Evolutionary conservation across 2,329 filamentous ascomycete genomes (phyloP).

Genomic region (Epichloe festucae): DNA sequence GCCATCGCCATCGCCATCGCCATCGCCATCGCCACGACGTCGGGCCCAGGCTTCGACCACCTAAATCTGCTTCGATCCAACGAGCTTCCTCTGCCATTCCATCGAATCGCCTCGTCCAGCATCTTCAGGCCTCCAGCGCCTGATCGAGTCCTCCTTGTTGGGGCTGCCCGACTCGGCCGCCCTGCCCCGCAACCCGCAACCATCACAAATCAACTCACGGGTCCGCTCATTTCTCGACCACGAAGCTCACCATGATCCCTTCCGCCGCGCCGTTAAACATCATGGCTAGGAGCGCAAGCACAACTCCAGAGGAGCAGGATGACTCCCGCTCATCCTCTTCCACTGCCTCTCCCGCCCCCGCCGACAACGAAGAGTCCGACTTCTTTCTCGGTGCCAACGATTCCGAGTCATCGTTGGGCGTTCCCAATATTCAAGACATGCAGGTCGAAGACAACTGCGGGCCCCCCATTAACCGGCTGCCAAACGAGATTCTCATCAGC

Average conservation of each 20-base stretch:
- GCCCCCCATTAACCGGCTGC: slow-evolving; percentile 74
- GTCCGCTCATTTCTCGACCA: background rate
- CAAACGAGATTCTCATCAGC: slow-evolving; percentile 87
- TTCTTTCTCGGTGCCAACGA: slow-evolving; percentile 85
- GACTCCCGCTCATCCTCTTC: slow-evolving; percentile 52
- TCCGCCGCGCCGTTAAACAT: slow-evolving; percentile 7
- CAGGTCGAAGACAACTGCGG: slow-evolving; percentile 54
- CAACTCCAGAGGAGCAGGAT: slow-evolving; percentile 25
- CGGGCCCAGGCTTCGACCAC: background rate
- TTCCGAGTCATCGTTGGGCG: slow-evolving; percentile 80
- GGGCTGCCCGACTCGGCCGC: slow-evolving; percentile 3
- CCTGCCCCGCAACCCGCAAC: background rate
- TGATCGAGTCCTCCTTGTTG: background rate
- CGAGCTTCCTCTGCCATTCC: background rate
- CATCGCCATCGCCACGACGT: background rate
- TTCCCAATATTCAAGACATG: slow-evolving; percentile 65
- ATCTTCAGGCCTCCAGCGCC: background rate
- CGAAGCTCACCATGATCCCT: slow-evolving; percentile 7
- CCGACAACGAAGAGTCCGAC: slow-evolving; percentile 84
- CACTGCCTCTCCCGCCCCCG: slow-evolving; percentile 60
- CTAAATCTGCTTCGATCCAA: background rate
- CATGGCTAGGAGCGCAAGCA: slow-evolving; percentile 11
- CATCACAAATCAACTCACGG: background rate
- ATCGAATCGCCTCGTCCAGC: background rate
- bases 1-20: background rate